Percentiles rank a stretch among this genome's conserved stretches.
Conservation (phyloP, 495 filamentous ascomycete genomes). For the Baudoinia panamericana region DNA sequence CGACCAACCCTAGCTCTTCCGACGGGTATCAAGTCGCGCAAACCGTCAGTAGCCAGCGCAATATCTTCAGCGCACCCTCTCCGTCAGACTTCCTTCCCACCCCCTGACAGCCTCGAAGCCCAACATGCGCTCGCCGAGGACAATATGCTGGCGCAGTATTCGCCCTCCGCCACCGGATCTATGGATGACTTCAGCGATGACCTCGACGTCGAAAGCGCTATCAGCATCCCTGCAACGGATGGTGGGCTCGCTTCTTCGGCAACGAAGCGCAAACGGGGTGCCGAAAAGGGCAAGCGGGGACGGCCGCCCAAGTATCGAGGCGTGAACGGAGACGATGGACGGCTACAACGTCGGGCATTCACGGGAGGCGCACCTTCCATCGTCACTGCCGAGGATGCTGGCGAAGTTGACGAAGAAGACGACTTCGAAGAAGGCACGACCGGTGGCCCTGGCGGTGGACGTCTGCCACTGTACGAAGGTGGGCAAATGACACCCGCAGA, state of each 20-base stretch:
- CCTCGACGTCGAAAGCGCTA: conserved; percentile 25
- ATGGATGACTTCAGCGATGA: conserved; percentile 40
- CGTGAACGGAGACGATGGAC: conserved; percentile 34
- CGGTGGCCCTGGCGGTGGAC: conserved; percentile 5
- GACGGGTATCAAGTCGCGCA: conserved; percentile 47
- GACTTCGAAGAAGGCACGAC: conserved; percentile 12
- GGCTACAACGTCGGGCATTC: conserved; percentile 33
- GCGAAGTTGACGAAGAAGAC: conserved; percentile 3
- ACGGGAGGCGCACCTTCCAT: conserved; percentile 39
- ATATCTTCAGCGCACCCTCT: conserved; percentile 55
- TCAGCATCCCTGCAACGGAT: conserved; percentile 24
- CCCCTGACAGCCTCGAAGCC: conserved; percentile 22
- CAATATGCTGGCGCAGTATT: conserved; percentile 29
- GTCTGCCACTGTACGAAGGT: conserved; percentile 13
- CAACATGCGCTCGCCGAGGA: conserved; percentile 29
- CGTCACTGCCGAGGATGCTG: conserved; percentile 3
- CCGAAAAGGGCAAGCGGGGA: conserved; percentile 7
- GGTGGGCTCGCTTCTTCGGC: background rate
- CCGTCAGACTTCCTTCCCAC: conserved; percentile 80
- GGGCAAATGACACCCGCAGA: conserved; percentile 11
- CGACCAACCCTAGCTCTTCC: conserved; percentile 38
- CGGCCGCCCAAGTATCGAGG: conserved; percentile 1
- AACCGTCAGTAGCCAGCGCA: conserved; percentile 42
- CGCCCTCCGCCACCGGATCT: conserved; percentile 52
- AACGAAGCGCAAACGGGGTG: conserved; percentile 13